Evolutionary conservation across 805 yeast species (phyloP).

Genomic region (Grigorovia humatica): DNA sequence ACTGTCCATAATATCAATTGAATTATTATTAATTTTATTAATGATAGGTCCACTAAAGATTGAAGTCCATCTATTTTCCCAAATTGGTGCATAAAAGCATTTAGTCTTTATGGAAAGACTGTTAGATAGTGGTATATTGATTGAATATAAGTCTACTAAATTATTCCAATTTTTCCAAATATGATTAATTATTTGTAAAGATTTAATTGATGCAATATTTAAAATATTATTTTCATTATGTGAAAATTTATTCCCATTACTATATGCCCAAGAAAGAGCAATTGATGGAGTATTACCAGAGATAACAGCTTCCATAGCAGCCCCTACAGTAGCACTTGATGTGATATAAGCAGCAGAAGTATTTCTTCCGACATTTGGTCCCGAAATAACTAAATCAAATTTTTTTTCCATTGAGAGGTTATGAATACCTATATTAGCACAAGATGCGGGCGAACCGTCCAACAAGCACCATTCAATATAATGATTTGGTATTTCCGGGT

Average conservation of each 20-base stretch:
- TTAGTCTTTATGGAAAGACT: conserved; percentile 46
- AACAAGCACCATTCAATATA: conserved; percentile 76
- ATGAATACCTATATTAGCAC: conserved; percentile 81
- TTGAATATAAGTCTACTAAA: conserved; percentile 55
- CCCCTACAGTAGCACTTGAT: conserved; percentile 93
- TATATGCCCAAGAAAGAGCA: conserved; percentile 83
- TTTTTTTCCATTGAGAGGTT: conserved; percentile 42
- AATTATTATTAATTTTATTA: conserved; percentile 5
- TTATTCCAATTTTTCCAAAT: conserved; percentile 49
- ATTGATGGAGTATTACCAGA: conserved; percentile 52
- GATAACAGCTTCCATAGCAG: conserved; percentile 87
- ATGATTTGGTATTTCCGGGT: conserved; percentile 18
- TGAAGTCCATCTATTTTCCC: conserved; percentile 71
- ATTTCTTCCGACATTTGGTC: conserved; percentile 94
- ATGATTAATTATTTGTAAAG: conserved; percentile 53
- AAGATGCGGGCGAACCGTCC: conserved; percentile 94
- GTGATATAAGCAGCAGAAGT: conserved; percentile 80
- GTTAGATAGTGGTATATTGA: conserved; percentile 70
- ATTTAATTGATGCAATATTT: conserved; percentile 53
- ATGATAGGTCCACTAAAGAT: conserved; percentile 34
- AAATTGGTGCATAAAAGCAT: conserved; percentile 64
- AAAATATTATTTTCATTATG: conserved; percentile 34
- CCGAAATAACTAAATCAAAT: conserved; percentile 81
- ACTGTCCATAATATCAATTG: conserved; percentile 39
- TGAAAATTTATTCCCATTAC: conserved; percentile 37